Percentiles rank a stretch among this genome's conserved stretches.
These are phyloP conservation scores for Drechslera avenae DNA, from an alignment of 2,329 filamentous ascomycete genomes.

Conservation along the genomic window DNA sequence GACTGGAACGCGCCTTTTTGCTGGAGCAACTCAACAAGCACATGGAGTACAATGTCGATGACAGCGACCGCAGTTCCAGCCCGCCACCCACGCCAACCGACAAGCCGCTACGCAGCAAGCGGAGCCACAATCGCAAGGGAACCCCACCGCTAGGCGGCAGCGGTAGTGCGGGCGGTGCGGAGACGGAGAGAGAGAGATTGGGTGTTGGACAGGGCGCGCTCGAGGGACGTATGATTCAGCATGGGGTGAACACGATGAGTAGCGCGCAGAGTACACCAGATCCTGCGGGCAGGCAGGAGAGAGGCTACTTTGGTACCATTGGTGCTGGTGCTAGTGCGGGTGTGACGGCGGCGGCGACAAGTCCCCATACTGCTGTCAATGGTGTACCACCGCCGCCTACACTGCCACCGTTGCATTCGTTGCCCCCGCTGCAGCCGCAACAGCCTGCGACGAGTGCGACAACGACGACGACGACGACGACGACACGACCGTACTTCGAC, in stretches of 20 bases:
- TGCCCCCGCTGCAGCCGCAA: conserved; percentile 30
- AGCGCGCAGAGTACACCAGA: conserved; percentile 49
- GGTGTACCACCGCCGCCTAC: conserved; percentile 33
- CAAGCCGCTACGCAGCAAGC: conserved; percentile 76
- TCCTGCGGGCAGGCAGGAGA: conserved; percentile 31
- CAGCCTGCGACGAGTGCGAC: conserved; percentile 6
- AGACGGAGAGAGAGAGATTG: conserved; percentile 2
- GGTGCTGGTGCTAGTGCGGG: conserved; percentile 15
- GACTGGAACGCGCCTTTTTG: conserved; percentile 75
- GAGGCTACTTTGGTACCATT: conserved; percentile 40
- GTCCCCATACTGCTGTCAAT: conserved; percentile 37
- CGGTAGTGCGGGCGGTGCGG: conserved; percentile 10
- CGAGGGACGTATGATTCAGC: conserved; percentile 3
- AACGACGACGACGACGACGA: not conserved
- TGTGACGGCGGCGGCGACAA: conserved; percentile 20
- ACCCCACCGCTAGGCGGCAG: conserved; percentile 36
- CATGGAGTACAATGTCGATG: conserved; percentile 55
- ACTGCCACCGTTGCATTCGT: conserved; percentile 32
- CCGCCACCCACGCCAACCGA: conserved; percentile 82
- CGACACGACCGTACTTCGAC: conserved; percentile 39
- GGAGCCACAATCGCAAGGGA: conserved; percentile 62
- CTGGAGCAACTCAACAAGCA: conserved; percentile 56
- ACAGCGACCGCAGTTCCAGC: conserved; percentile 78
- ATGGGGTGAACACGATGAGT: conserved; percentile 37
- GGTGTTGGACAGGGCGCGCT: not conserved